Base-by-base conservation (phyloP, 768 basidiomycete species). In the Lentinula sp. region DNA sequence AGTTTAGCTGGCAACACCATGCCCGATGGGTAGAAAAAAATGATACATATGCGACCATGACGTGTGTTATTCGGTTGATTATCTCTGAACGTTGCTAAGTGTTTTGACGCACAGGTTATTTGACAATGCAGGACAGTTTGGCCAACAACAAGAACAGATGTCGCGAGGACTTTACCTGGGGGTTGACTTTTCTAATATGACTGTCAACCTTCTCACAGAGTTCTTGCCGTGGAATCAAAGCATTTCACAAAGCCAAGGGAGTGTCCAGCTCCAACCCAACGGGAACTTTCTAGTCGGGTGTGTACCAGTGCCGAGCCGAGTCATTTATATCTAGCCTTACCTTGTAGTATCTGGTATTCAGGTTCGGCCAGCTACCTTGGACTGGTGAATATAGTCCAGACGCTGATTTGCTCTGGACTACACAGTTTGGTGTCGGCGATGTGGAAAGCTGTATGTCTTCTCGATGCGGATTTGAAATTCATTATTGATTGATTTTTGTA, bases 1-100 rank as follows among this genome's bases (percentile, higher is more conserved):
- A 64, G 23, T 64, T 66, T 52, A 60, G 62, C 41, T 67, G 57
- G 57, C 66, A 67, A 43, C 65, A 67, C 45, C 65, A 67, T 37
- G 65, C 58, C 10, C 60, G 66, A 15, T 67, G 65, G 65, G 61
- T 49, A 16, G 53, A 53, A n/a, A 60, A 61, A 3, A 60, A 60
- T 3, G 33, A 63, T 43, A 45, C 50, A 8, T 63, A 51, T 43
- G 66, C 66, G 1, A 65, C 65, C 4, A 41, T 52, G 46, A 37
- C 62, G 46, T n/a, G 62, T 18, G 58, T 39, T 20, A 4, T 16
- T 9, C 57, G 1, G 20, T 7, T 9, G 33, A 5, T 6, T 28
- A 9, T 6, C 57, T 15, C 49, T 61, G 33, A 12, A 63, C 20
- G 0, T 42, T 18, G 45, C 39, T 4, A 9, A 1, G 15, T 7